phyloP scores from a whole-genome alignment of 2,329 filamentous ascomycete species.

The Epichloe typhina region DNA sequence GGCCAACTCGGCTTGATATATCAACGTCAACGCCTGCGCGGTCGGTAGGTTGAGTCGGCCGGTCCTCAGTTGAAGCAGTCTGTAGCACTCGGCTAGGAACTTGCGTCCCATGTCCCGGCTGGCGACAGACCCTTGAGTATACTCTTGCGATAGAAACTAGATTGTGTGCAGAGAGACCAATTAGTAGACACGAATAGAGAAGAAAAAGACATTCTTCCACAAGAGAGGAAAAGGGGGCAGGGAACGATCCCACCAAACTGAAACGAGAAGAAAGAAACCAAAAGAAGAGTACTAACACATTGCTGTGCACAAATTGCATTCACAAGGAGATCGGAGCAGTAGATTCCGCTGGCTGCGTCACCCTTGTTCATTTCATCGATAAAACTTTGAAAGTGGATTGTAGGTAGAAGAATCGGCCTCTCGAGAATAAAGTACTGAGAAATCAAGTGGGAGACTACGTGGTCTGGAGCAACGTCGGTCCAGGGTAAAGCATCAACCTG shows the following conservation, averaged over 20 bases:
- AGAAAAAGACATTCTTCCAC: background rate
- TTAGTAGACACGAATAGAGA: background rate
- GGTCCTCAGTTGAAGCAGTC: background rate
- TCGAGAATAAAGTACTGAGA: background rate
- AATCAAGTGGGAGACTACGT: background rate
- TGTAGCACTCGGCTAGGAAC: background rate
- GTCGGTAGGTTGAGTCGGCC: background rate
- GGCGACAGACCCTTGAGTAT: background rate
- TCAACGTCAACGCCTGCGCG: constrained; percentile 1
- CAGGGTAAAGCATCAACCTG: background rate
- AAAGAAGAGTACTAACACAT: background rate
- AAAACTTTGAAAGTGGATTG: background rate
- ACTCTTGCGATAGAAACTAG: background rate
- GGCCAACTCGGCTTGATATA: constrained; percentile 4
- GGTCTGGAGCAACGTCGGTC: background rate
- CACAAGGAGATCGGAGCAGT: background rate
- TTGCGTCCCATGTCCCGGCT: background rate
- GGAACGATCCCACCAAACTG: background rate
- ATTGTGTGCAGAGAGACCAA: background rate
- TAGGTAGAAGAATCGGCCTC: background rate
- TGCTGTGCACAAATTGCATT: constrained; percentile 1
- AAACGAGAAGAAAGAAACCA: background rate
- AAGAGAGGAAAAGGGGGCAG: background rate
- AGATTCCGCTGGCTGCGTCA: background rate
- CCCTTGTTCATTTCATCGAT: background rate